Evolutionary conservation across 768 basidiomycete genomes (phyloP).

Genomic region (Agrocybe praecox): DNA sequence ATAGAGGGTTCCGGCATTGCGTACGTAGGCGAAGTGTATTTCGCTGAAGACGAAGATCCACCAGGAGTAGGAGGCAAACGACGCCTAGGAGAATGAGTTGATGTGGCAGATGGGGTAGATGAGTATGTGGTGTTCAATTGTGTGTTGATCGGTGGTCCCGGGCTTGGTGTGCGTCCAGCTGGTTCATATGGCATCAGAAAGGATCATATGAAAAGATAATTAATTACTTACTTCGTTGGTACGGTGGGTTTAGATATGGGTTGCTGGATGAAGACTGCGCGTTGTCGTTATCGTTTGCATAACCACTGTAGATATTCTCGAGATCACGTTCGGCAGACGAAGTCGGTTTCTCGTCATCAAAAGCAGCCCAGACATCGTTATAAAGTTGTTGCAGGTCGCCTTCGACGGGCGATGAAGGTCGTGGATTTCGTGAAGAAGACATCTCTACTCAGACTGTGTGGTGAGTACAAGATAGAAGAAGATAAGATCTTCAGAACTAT

Average conservation of each 20-base stretch:
- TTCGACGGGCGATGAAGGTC: slow-evolving; percentile 52
- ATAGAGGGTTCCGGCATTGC: slow-evolving; percentile 48
- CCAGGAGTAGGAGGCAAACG: slow-evolving; percentile 49
- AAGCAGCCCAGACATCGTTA: slow-evolving; percentile 74
- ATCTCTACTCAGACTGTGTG: slow-evolving; percentile 12
- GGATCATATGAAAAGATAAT: not conserved
- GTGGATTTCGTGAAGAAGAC: slow-evolving; percentile 18
- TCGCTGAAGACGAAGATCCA: slow-evolving; percentile 26
- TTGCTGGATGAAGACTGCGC: slow-evolving; percentile 12
- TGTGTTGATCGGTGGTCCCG: slow-evolving; percentile 16
- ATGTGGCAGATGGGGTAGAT: slow-evolving; percentile 19
- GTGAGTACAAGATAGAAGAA: not conserved
- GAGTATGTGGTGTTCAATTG: slow-evolving; percentile 13
- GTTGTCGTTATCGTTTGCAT: slow-evolving; percentile 28
- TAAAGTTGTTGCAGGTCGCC: slow-evolving; percentile 76
- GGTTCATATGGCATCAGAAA: slow-evolving; percentile 2
- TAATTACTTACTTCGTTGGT: slow-evolving; percentile 9
- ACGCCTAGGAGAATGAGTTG: slow-evolving; percentile 32
- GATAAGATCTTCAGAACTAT: not conserved
- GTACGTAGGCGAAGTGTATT: slow-evolving; percentile 23
- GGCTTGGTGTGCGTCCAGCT: slow-evolving; percentile 19
- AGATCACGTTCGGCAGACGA: slow-evolving; percentile 30
- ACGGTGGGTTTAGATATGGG: slow-evolving; percentile 4
- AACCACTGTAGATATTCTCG: slow-evolving; percentile 39
- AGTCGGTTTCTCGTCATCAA: slow-evolving; percentile 46